These are phyloP conservation scores for Yamadazyma sp. DNA, from an alignment of 805 yeast species.

Conservation along the genomic window DNA sequence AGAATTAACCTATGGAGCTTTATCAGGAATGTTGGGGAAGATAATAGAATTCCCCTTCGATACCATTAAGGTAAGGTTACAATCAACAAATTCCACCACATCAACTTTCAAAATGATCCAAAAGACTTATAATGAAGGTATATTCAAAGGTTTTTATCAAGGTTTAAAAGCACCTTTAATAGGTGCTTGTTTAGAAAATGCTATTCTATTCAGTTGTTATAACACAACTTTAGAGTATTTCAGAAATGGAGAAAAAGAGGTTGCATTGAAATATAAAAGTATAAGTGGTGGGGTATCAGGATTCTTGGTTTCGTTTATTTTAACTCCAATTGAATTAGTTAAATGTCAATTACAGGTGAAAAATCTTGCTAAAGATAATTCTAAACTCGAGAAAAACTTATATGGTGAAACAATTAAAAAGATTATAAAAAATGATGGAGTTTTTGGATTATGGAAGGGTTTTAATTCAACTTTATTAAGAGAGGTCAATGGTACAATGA, in stretches of 20 bases:
- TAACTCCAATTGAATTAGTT: conserved; percentile 90
- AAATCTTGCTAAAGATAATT: conserved; percentile 16
- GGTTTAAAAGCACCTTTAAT: conserved; percentile 79
- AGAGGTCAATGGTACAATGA: conserved; percentile 86
- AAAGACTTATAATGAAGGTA: conserved; percentile 68
- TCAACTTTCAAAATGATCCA: conserved; percentile 60
- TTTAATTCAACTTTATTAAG: conserved; percentile 76
- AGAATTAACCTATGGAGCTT: conserved; percentile 49
- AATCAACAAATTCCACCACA: conserved; percentile 45
- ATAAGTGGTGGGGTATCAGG: conserved; percentile 83
- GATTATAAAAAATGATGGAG: conserved; percentile 51
- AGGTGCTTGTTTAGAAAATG: conserved; percentile 90
- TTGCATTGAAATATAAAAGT: conserved; percentile 46
- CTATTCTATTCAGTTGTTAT: conserved; percentile 71
- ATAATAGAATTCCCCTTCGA: conserved; percentile 89
- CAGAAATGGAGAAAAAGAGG: conserved; percentile 17
- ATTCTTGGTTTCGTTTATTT: conserved; percentile 70
- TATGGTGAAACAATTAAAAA: conserved; percentile 29
- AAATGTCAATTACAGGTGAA: conserved; percentile 84
- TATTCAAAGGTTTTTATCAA: conserved; percentile 67
- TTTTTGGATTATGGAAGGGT: conserved; percentile 83
- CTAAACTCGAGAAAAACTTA: conserved; percentile 18
- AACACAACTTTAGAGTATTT: conserved; percentile 34
- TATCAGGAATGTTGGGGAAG: conserved; percentile 82
- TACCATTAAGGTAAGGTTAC: conserved; percentile 84